These are phyloP conservation scores for Penicillium coffeae DNA, from an alignment of 495 filamentous ascomycete genomes.

Conservation along the genomic window DNA sequence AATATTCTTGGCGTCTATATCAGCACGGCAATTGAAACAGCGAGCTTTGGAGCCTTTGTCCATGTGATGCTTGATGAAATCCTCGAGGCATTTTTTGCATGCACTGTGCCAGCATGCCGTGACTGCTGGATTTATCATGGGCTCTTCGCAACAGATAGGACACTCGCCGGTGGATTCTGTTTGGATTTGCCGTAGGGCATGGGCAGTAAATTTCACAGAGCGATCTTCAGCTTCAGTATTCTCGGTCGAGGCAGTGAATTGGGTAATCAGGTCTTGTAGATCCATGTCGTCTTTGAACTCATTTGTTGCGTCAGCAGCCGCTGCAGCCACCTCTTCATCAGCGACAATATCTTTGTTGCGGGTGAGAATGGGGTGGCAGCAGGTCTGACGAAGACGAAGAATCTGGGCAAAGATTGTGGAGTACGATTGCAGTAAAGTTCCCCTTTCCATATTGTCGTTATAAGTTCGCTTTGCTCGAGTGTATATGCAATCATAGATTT, in stretches of 20 bases:
- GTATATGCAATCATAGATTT: constrained; percentile 8
- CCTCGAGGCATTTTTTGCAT: constrained; percentile 83
- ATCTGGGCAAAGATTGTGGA: constrained; percentile 97
- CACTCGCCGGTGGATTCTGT: constrained; percentile 86
- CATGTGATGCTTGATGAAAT: constrained; percentile 83
- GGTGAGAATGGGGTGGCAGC: constrained; percentile 87
- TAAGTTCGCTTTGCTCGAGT: constrained; percentile 76
- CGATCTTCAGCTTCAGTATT: constrained; percentile 45
- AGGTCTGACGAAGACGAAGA: constrained; percentile 86
- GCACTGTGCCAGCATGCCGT: constrained; percentile 96
- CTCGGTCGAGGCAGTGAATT: constrained; percentile 68
- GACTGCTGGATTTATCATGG: constrained; percentile 88
- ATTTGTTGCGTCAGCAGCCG: constrained; percentile 70
- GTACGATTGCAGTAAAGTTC: constrained; percentile 89
- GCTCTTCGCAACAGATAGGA: constrained; percentile 90
- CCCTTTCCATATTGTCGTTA: constrained; percentile 79
- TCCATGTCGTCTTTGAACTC: constrained; percentile 97
- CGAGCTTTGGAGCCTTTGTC: constrained; percentile 68
- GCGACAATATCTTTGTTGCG: constrained; percentile 78
- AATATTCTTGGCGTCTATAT: constrained; percentile 76
- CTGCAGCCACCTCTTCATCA: constrained; percentile 82
- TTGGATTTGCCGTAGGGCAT: constrained; percentile 86
- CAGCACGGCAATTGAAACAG: constrained; percentile 86
- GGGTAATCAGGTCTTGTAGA: constrained; percentile 74
- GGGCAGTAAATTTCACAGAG: constrained; percentile 65